Conservation (phyloP, 495 filamentous ascomycete species). For the Penicillium dipodomyicola region DNA sequence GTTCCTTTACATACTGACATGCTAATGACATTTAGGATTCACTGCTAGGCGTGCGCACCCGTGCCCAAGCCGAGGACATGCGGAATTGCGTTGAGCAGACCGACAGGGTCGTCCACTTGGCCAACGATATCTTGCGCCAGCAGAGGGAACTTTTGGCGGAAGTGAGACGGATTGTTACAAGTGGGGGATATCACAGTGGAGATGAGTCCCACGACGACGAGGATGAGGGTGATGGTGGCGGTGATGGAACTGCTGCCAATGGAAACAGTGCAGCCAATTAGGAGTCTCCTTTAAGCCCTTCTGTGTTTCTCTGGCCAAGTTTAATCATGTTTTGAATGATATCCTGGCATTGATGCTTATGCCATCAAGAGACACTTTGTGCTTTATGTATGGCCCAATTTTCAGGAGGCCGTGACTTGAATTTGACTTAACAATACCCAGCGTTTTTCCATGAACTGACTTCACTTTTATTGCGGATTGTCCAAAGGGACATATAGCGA, state of each 20-base stretch:
- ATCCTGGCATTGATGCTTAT: not conserved
- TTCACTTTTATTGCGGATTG: no score
- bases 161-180: not conserved
- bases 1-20: not conserved
- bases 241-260: not conserved
- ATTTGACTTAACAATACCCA: not conserved
- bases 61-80: not conserved
- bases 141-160: not conserved
- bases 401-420: not conserved
- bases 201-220: not conserved
- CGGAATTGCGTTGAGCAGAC: not conserved
- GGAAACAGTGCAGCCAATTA: no score
- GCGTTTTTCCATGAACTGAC: not conserved
- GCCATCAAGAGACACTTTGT: not conserved
- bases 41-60: not conserved
- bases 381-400: not conserved
- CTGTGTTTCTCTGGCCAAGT: no score
- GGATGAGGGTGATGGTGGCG: not conserved
- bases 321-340: no score
- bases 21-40: not conserved
- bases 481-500: not conserved
- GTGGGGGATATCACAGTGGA: not conserved
- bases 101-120: not conserved
- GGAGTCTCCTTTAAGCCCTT: no score
- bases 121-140: not conserved